These are phyloP conservation scores for Arabidopsis arenosa DNA, from an alignment of 345 rosid species.

Conservation along the genomic window DNA sequence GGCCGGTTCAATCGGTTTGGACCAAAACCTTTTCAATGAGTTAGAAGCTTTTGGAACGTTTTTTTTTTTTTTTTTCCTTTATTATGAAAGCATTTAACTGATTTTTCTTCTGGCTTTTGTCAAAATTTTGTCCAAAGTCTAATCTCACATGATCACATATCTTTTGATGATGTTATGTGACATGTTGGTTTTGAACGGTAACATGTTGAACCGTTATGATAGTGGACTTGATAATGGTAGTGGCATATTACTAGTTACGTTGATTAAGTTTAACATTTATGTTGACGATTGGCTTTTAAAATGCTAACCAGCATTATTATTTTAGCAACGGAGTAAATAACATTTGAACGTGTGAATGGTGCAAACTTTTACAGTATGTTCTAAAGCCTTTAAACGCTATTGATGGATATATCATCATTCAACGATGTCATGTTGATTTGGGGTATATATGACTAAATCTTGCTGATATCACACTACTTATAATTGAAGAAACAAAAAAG, in stretches of 20 bases:
- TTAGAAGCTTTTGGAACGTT: no score
- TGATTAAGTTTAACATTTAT: not conserved
- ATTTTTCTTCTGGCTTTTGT: not conserved
- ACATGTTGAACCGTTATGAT: not conserved
- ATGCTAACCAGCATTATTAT: not conserved
- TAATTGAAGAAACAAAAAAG: no score
- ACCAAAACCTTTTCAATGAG: no score
- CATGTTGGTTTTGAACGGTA: not conserved
- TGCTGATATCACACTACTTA: no score
- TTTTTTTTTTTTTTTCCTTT: no score
- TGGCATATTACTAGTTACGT: not conserved
- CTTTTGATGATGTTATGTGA: not conserved
- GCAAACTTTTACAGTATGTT: not conserved
- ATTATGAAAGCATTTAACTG: no score
- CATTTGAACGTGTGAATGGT: not conserved
- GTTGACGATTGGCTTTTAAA: not conserved
- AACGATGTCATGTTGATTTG: not conserved
- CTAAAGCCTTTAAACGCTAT: not conserved
- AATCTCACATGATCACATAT: not conserved
- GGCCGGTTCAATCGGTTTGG: not conserved
- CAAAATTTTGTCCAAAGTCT: not conserved
- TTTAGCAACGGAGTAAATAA: not conserved
- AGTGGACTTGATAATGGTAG: not conserved
- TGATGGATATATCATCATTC: not conserved
- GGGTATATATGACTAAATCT: not conserved